Conservation (phyloP, 305 asterid species). For the Solanum chacoense region DNA sequence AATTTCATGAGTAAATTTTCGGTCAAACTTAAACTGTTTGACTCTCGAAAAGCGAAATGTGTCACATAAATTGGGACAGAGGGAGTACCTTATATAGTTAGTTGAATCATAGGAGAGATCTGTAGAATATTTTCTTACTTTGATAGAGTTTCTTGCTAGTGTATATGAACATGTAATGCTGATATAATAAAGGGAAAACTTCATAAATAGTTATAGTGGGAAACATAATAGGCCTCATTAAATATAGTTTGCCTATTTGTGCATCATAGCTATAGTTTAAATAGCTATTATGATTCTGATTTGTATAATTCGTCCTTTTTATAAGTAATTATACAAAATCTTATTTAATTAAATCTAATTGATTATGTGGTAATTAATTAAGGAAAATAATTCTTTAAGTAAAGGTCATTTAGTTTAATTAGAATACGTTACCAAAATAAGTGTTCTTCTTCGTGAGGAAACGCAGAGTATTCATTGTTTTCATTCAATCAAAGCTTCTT, state of each 20-base stretch:
- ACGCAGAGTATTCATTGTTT: neutral
- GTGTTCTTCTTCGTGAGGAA: neutral
- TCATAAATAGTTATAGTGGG: neutral
- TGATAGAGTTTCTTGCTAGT: neutral
- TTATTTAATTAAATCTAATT: too few species aligned
- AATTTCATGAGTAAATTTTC: too few species aligned
- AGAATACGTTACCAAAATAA: neutral
- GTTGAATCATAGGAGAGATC: too few species aligned
- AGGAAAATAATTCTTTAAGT: neutral
- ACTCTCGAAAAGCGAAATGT: too few species aligned
- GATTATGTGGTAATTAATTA: too few species aligned
- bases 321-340: too few species aligned
- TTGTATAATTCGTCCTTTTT: neutral
- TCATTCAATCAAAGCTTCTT: neutral
- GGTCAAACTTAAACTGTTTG: too few species aligned
- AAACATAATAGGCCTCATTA: too few species aligned
- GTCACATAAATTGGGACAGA: too few species aligned
- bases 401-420: neutral
- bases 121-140: neutral
- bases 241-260: neutral
- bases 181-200: neutral
- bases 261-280: too few species aligned
- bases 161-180: neutral
- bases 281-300: neutral
- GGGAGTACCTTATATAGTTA: too few species aligned